A percentile compares a stretch with the other conserved stretches of the same genome.
Evolutionary conservation across 2,329 filamentous ascomycete species (phyloP).

Genomic region (Nemania sp.): DNA sequence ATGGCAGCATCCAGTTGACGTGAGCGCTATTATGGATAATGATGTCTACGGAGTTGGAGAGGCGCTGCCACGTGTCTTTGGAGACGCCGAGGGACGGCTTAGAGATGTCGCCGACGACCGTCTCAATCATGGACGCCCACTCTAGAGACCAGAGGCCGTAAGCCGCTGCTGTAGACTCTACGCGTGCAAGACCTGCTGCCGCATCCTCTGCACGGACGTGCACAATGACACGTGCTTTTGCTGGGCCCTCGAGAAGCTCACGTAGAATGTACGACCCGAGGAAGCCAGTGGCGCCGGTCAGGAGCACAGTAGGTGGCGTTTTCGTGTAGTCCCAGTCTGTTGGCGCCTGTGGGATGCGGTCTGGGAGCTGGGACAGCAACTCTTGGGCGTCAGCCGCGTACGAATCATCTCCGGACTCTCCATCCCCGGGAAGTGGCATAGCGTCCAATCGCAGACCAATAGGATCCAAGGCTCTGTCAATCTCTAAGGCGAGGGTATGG

Average conservation of each 20-base stretch:
- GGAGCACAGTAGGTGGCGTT: slow-evolving; percentile 63
- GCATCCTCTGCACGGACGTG: slow-evolving; percentile 71
- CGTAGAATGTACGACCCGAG: slow-evolving; percentile 78
- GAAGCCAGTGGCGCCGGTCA: slow-evolving; percentile 91
- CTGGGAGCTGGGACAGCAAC: slow-evolving; percentile 44
- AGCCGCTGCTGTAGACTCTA: slow-evolving; percentile 78
- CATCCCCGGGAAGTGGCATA: not conserved
- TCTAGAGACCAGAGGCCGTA: slow-evolving; percentile 65
- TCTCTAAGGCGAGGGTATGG: slow-evolving; percentile 52
- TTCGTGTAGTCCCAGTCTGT: slow-evolving; percentile 16
- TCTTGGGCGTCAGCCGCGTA: slow-evolving; percentile 28
- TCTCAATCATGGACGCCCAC: slow-evolving; percentile 62
- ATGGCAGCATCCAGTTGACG: slow-evolving; percentile 81
- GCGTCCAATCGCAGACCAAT: slow-evolving; percentile 6
- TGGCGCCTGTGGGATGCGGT: slow-evolving; percentile 21
- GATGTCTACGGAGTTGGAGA: slow-evolving; percentile 70
- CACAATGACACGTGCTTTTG: slow-evolving; percentile 58
- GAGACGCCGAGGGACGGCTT: slow-evolving; percentile 75
- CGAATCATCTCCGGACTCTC: slow-evolving; percentile 29
- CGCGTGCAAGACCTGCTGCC: slow-evolving; percentile 62
- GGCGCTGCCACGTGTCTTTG: slow-evolving; percentile 63
- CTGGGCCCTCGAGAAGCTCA: slow-evolving; percentile 63
- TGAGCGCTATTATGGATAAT: slow-evolving; percentile 82
- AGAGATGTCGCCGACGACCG: slow-evolving; percentile 72
- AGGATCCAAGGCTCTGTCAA: slow-evolving; percentile 44